Conservation (phyloP, 2,329 filamentous ascomycete species). For the Gyromitra esculenta region DNA sequence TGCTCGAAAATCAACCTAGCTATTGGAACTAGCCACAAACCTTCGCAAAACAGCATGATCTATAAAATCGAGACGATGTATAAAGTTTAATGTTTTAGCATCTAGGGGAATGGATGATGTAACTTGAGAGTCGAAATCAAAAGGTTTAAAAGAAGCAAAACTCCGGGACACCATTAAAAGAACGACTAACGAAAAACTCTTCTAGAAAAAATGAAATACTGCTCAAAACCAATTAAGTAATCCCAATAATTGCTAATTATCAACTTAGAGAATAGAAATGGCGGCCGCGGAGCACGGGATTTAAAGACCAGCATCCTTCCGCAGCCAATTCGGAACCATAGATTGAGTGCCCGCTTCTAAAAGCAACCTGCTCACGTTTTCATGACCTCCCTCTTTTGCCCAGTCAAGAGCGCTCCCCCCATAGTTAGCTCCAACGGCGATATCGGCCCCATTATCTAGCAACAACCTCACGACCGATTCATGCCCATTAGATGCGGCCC, state of each 20-base stretch:
- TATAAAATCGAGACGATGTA: background rate
- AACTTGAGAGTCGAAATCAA: background rate
- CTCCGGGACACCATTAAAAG: background rate
- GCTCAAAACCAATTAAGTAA: too few relatives aligned
- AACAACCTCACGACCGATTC: constrained; percentile 24
- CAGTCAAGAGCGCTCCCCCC: constrained; percentile 25
- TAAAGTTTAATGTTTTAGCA: background rate
- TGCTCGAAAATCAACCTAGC: background rate
- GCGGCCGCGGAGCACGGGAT: background rate
- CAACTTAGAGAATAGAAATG: background rate
- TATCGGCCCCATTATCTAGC: constrained; percentile 34
- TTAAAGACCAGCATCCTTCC: constrained; percentile 22
- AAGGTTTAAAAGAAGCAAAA: background rate
- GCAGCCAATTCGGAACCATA: constrained; percentile 11
- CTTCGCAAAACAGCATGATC: constrained; percentile 1
- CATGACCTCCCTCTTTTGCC: constrained; percentile 21
- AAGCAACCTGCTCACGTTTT: constrained; percentile 14
- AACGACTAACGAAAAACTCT: background rate
- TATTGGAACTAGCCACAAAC: background rate
- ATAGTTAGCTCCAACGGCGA: constrained; percentile 12
- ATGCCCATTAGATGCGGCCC: constrained; percentile 36
- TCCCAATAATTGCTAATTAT: background rate
- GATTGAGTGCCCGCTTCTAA: background rate
- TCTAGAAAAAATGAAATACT: background rate
- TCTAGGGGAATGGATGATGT: background rate